A percentile compares a stretch with the other conserved stretches of the same genome.
Conservation (phyloP, 495 filamentous ascomycete genomes). For the Penicillium ucsense region DNA sequence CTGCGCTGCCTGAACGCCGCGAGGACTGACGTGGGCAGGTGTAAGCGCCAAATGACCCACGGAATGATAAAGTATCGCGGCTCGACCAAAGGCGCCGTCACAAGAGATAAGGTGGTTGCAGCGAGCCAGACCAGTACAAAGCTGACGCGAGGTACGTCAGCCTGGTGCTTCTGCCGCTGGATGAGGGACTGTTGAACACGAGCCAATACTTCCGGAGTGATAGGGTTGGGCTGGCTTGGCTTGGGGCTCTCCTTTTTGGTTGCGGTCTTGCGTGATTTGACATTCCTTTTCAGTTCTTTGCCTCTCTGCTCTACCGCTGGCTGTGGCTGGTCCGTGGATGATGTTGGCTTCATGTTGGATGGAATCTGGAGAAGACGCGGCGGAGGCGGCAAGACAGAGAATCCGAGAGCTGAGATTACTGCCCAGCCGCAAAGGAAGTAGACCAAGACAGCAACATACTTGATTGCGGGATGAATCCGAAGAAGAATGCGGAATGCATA, state of each 20-base stretch:
- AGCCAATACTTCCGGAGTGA: constrained; percentile 23
- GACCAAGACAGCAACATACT: constrained; percentile 56
- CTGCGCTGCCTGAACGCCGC: constrained; percentile 17
- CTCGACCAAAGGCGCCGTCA: constrained; percentile 87
- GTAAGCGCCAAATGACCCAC: constrained; percentile 87
- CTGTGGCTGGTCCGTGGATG: constrained; percentile 4
- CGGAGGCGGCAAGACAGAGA: constrained; percentile 15
- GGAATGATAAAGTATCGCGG: constrained; percentile 91
- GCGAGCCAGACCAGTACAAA: constrained; percentile 61
- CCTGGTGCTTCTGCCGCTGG: constrained; percentile 24
- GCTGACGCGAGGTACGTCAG: constrained; percentile 31
- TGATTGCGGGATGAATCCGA: constrained; percentile 46
- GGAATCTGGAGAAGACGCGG: constrained; percentile 19
- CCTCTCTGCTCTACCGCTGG: constrained; percentile 8
- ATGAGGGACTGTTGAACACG: constrained; percentile 25
- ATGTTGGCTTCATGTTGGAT: constrained; percentile 2
- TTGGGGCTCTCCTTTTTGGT: constrained; percentile 10
- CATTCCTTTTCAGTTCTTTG: constrained; percentile 17
- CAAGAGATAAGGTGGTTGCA: constrained; percentile 62
- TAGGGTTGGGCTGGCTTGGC: constrained; percentile 10
- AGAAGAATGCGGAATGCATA: constrained; percentile 87
- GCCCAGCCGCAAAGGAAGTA: constrained; percentile 56
- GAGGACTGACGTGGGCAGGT: constrained; percentile 43
- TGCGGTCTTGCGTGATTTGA: constrained; percentile 16
- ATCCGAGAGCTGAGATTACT: constrained; percentile 46